Base-by-base conservation (phyloP, 176 grass and related monocot species). In the Musa schizocarpa region DNA sequence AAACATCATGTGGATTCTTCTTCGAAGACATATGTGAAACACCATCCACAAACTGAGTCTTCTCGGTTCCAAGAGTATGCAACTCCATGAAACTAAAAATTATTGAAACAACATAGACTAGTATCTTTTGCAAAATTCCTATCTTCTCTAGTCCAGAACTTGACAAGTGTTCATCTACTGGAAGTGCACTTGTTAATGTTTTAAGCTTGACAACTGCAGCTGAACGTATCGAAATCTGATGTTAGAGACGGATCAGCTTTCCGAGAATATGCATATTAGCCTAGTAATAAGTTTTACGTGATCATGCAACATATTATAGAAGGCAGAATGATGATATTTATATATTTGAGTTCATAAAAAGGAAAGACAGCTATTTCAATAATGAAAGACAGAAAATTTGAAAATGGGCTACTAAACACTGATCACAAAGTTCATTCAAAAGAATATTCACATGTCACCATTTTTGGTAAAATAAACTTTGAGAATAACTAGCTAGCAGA, bases 81-180 rank as follows among this genome's bases (percentile, higher is more conserved):
- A 90, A 81, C 64, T 90, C 86, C 78, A 92, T 88, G 81, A 92
- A 96, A 70, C 80, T 89, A 49, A 83, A 90, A 86, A 96, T 88
- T 81, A 92, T 90, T 58, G 85, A 89, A 82, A 90, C 79, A 72
- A 88, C 79, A 64, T 72, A 84, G 81, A 88, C 74, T 77, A 92
- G 85, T 86, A 96, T 86, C 50, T 85, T 92, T 85, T 90, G 81
- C 76, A 92, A 78, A 43, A 78, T 69, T 51, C 73, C 81, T 63
- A 81, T 88, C 81, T 87, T 92, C 78, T 85, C 79, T 83, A 86
- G 56, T 78, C 80, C 75, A 71, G 75, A 75, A 86, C 74, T 85
- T 51, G 87, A 88, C 70, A 79, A 68, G n/a, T 82, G 75, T 68
- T 90, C 89, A 77, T 96, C 87, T 68, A 81, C 73, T 82, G 73